Conservation (phyloP, 164 flowering plant genomes). For the Vitis amurensis region DNA sequence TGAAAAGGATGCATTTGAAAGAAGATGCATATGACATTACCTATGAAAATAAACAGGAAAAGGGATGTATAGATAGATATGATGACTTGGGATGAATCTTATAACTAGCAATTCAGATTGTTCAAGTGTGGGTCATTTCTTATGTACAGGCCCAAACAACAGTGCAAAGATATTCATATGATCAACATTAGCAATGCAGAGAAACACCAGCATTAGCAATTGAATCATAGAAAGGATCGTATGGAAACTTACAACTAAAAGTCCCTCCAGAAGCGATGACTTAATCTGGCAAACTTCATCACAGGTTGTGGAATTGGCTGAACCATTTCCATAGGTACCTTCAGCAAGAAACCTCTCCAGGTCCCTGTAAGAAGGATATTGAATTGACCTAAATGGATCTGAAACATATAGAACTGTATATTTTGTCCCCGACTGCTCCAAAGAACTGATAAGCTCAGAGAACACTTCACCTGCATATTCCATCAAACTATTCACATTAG, state of each 20-base stretch:
- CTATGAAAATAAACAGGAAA: no score
- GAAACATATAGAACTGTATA: conserved; percentile 80
- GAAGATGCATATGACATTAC: no score
- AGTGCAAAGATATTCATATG: no score
- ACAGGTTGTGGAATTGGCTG: conserved; percentile 50
- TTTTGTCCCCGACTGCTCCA: conserved; percentile 66
- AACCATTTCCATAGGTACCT: conserved; percentile 41
- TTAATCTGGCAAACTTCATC: conserved; percentile 85
- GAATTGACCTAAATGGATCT: conserved; percentile 53
- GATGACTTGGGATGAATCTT: no score
- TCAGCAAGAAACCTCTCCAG: conserved; percentile 77
- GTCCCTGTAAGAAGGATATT: conserved; percentile 37
- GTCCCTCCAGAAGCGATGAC: conserved; percentile 78
- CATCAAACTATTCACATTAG: conserved; percentile 8
- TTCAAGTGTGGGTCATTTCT: no score
- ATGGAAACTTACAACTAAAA: conserved; percentile 67
- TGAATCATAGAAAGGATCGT: neutral
- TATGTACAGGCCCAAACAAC: no score
- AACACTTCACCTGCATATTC: conserved; percentile 59
- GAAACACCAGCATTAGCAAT: neutral
- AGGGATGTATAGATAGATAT: no score
- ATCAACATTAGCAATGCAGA: neutral
- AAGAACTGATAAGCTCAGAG: conserved; percentile 53
- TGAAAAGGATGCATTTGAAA: no score
- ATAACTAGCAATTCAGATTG: no score